phyloP scores from a whole-genome alignment of 2,329 filamentous ascomycete genomes.

The Sodiomyces alkalinus region DNA sequence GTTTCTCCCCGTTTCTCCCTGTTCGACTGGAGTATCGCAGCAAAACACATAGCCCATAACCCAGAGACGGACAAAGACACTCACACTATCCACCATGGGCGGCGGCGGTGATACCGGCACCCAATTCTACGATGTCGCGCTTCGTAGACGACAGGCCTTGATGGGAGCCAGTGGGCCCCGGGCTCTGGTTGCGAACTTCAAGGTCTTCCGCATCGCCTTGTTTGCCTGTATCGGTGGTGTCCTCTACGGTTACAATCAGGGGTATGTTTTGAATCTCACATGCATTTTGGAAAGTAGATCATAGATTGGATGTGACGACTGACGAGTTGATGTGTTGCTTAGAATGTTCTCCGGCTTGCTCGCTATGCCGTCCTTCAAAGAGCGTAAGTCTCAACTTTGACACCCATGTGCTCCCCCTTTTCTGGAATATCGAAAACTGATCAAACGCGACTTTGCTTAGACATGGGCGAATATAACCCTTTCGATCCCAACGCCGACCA shows the following conservation, averaged over 20 bases:
- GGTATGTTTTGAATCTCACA: no score
- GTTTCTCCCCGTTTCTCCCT: no score
- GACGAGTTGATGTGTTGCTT: no score
- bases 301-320: no score
- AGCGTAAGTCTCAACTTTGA: slow-evolving; percentile 30
- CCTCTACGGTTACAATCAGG: slow-evolving; percentile 51
- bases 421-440: slow-evolving; percentile 3
- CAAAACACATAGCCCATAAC: no score
- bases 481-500: slow-evolving; percentile 28
- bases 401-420: slow-evolving; percentile 1
- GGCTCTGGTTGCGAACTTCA: slow-evolving; percentile 42
- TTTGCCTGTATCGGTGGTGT: slow-evolving; percentile 50
- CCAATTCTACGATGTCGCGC: slow-evolving; percentile 38
- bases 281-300: no score
- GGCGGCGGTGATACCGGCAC: no score
- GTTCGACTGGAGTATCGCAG: no score
- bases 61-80: no score
- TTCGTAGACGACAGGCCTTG: slow-evolving; percentile 33
- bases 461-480: slow-evolving; percentile 46
- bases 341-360: slow-evolving; percentile 59
- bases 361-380: slow-evolving; percentile 37
- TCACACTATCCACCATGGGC: no score
- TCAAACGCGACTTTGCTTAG: slow-evolving; percentile 14
- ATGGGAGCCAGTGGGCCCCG: slow-evolving; percentile 36
- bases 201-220: slow-evolving; percentile 42